Conservation (phyloP, 164 flowering plant genomes). For the Magnolia changhungtana region DNA sequence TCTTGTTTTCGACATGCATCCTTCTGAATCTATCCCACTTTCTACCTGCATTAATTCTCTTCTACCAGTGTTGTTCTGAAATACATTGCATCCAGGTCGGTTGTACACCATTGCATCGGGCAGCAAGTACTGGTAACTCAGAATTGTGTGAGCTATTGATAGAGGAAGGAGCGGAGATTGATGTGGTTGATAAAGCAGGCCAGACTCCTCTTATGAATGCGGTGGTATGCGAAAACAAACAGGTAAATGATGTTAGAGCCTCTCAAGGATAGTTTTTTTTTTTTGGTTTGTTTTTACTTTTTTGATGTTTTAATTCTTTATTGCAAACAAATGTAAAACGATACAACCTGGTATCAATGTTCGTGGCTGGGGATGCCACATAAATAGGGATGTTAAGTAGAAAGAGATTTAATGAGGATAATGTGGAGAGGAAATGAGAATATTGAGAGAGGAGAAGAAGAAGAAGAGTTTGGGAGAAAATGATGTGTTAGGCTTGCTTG, state of each 20-base stretch:
- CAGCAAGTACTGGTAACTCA: constrained; percentile 81
- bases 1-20: neutral
- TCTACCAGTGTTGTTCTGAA: neutral
- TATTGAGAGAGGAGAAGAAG: too few species aligned
- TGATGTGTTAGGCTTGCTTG: too few species aligned
- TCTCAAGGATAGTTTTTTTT: too few species aligned
- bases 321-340: too few species aligned
- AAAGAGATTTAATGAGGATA: too few species aligned
- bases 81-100: constrained; percentile 58
- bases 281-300: too few species aligned
- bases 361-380: too few species aligned
- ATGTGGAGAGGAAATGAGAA: too few species aligned
- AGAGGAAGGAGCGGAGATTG: constrained; percentile 96
- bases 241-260: constrained; percentile 39
- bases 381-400: too few species aligned
- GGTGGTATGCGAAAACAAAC: constrained; percentile 70
- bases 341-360: too few species aligned
- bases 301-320: too few species aligned
- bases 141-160: constrained; percentile 77
- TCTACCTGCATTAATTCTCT: neutral
- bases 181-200: constrained; percentile 74
- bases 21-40: neutral
- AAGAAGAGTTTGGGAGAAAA: too few species aligned
- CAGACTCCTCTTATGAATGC: constrained; percentile 94
- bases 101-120: constrained; percentile 94